A percentile compares a stretch with the other conserved stretches of the same genome.
phyloP scores from a whole-genome alignment of 2,329 filamentous ascomycete species.

The Calonectria montana region DNA sequence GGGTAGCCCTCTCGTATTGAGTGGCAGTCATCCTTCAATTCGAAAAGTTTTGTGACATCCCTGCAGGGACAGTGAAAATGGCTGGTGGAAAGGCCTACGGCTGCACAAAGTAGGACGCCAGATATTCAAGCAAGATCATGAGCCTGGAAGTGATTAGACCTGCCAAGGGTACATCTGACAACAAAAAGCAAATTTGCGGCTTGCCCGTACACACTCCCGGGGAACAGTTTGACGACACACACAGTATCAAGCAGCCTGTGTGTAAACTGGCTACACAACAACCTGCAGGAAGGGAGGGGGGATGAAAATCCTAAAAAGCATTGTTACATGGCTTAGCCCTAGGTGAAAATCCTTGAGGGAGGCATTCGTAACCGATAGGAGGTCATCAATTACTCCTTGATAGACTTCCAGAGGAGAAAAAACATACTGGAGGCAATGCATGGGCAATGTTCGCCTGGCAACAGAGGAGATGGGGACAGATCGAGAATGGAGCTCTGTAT shows the following conservation, averaged over 20 bases:
- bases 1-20: not conserved
- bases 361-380: not conserved
- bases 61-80: not conserved
- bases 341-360: not conserved
- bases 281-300: not conserved
- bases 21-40: not conserved
- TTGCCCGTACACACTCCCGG: not conserved
- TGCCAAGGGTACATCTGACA: not conserved
- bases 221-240: not conserved
- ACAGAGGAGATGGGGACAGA: not conserved
- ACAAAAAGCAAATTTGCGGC: conserved; percentile 1
- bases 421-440: too few relatives aligned
- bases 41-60: not conserved
- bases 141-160: not conserved
- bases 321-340: conserved; percentile 1
- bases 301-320: not conserved
- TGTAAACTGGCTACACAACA: not conserved
- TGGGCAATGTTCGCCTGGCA: too few relatives aligned
- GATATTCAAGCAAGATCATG: not conserved
- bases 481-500: not conserved
- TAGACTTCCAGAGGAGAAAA: not conserved
- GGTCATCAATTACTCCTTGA: not conserved
- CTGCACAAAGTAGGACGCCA: not conserved
- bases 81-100: not conserved
- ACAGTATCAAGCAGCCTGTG: not conserved